Conservation (phyloP, 805 yeast genomes). For the Metschnikowia baotianmanensis region DNA sequence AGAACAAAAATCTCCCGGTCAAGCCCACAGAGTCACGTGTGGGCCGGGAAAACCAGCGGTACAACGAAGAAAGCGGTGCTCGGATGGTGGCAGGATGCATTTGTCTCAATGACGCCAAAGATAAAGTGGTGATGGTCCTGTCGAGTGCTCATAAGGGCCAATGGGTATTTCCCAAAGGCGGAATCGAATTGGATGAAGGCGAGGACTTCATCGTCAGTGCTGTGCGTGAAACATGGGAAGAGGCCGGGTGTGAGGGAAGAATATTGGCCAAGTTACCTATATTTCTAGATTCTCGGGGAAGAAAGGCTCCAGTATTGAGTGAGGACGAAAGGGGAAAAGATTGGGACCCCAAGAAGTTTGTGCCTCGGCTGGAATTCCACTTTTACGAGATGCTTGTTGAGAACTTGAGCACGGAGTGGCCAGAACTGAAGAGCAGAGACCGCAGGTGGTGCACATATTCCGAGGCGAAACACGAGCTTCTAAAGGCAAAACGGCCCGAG, state of each 20-base stretch:
- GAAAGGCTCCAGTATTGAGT: constrained; percentile 36
- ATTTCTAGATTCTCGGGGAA: constrained; percentile 54
- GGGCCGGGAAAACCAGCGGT: constrained; percentile 59
- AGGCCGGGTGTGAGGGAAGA: constrained; percentile 82
- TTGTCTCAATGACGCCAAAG: constrained; percentile 55
- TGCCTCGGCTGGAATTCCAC: constrained; percentile 84
- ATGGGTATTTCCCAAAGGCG: constrained; percentile 97
- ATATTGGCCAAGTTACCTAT: constrained; percentile 57
- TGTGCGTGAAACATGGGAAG: constrained; percentile 94
- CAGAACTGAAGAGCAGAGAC: constrained; percentile 62
- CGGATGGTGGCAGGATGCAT: constrained; percentile 93
- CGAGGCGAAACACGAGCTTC: constrained; percentile 63
- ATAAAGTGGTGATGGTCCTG: constrained; percentile 72
- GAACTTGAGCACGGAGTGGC: constrained; percentile 63
- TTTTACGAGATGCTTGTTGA: constrained; percentile 74
- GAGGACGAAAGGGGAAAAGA: constrained; percentile 29
- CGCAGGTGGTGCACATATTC: constrained; percentile 74
- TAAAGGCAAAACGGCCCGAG: constrained; percentile 62
- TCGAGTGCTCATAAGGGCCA: constrained; percentile 64
- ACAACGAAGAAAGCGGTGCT: constrained; percentile 64
- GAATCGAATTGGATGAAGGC: constrained; percentile 81
- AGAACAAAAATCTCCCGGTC: constrained; percentile 12
- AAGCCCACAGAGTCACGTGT: constrained; percentile 32
- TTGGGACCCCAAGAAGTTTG: constrained; percentile 36
- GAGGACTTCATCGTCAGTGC: constrained; percentile 54